phyloP scores from a whole-genome alignment of 305 asterid species.

The Euphrasia arctica region DNA sequence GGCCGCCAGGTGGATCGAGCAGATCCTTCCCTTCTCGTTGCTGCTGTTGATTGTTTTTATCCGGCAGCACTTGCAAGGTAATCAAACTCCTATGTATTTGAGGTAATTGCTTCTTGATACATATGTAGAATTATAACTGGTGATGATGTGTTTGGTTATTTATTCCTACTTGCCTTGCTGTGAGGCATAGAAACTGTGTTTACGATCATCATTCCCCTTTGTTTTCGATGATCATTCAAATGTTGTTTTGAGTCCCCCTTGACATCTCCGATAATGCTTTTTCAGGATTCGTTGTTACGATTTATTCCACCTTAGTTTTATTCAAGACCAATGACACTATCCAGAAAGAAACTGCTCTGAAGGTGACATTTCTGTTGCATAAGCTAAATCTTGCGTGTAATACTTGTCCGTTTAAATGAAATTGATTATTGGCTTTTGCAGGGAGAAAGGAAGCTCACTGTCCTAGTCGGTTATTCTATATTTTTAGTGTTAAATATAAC shows the following conservation, averaged over 20 bases:
- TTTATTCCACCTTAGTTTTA: conserved; percentile 73
- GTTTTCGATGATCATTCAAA: conserved; percentile 2
- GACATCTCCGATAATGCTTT: conserved; percentile 21
- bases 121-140: too few species aligned
- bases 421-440: conserved; percentile 32
- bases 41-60: conserved; percentile 77
- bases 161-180: too few species aligned
- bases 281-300: conserved; percentile 58
- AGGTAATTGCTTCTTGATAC: too few species aligned
- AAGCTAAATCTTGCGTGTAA: conserved; percentile 17
- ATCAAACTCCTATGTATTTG: not conserved
- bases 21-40: conserved; percentile 82
- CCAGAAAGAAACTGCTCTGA: conserved; percentile 87
- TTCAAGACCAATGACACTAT: conserved; percentile 85
- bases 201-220: too few species aligned
- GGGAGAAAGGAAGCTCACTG: conserved; percentile 75
- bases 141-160: too few species aligned
- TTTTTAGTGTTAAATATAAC: conserved; percentile 60
- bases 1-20: conserved; percentile 81
- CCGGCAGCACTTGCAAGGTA: conserved; percentile 91
- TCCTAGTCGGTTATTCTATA: conserved; percentile 57
- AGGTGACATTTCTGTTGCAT: conserved; percentile 46
- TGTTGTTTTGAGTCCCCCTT: conserved; percentile 12
- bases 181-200: too few species aligned
- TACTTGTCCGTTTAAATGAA: conserved; percentile 12